These are phyloP conservation scores for Paracorniculantispora psalliotae DNA, from an alignment of 2,329 filamentous ascomycete species.

Conservation along the genomic window DNA sequence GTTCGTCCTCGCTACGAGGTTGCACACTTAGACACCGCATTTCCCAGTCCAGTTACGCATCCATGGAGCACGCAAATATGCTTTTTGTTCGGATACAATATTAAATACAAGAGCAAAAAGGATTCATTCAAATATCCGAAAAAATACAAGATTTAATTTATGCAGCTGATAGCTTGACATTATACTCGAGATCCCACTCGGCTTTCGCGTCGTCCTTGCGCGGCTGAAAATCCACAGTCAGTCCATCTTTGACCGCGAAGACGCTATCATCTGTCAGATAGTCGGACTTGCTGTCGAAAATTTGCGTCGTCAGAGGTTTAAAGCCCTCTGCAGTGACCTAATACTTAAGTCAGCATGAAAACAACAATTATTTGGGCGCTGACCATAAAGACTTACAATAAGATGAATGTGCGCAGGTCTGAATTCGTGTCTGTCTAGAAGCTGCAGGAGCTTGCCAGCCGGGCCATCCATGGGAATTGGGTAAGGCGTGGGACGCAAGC, in stretches of 20 bases:
- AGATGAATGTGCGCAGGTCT: conserved; percentile 36
- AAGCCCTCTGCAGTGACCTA: conserved; percentile 49
- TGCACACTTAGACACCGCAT: no score
- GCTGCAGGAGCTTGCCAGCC: conserved; percentile 28
- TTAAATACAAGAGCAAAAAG: not conserved
- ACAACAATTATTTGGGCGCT: not conserved
- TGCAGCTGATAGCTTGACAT: conserved; percentile 46
- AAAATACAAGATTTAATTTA: not conserved
- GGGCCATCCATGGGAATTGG: conserved; percentile 34
- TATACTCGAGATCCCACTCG: conserved; percentile 55
- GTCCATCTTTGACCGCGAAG: conserved; percentile 50
- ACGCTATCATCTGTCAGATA: conserved; percentile 52
- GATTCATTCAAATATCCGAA: not conserved
- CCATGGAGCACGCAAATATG: no score
- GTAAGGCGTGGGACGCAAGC: conserved; percentile 55
- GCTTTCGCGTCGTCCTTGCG: conserved; percentile 40
- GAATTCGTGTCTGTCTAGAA: conserved; percentile 32
- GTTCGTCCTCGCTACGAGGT: no score
- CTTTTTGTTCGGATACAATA: no score
- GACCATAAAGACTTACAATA: conserved; percentile 23
- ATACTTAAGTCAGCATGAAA: not conserved
- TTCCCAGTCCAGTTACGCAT: no score
- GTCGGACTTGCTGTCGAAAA: conserved; percentile 64
- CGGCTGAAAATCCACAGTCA: conserved; percentile 39
- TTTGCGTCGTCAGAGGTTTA: conserved; percentile 65